Conservation (phyloP, 1,139 yeast genomes). For the Hyphopichia pseudoburtonii region DNA sequence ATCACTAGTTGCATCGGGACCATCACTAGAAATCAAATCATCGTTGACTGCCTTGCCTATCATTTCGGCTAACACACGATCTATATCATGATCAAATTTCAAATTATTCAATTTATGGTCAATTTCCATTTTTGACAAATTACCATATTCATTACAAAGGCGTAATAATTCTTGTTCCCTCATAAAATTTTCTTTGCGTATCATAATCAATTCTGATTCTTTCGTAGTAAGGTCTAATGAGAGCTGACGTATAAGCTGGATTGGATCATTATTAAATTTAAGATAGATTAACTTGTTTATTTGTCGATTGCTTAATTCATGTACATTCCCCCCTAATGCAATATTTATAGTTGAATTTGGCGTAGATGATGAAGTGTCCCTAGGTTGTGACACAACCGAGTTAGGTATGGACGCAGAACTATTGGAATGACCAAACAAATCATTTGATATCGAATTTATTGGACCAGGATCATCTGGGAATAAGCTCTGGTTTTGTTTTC, state of each 20-base stretch:
- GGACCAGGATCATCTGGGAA: conserved; percentile 8
- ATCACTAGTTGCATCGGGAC: no score
- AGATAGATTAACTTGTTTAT: conserved; percentile 29
- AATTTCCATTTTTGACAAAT: conserved; percentile 41
- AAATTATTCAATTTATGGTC: conserved; percentile 33
- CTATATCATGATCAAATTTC: conserved; percentile 14
- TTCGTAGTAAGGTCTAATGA: conserved; percentile 50
- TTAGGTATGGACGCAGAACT: no score
- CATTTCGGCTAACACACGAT: conserved; percentile 14
- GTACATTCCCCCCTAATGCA: conserved; percentile 17
- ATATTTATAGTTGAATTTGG: no score
- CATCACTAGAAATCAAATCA: no score
- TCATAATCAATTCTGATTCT: conserved; percentile 45
- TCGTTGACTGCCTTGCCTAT: conserved; percentile 14
- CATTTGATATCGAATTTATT: conserved; percentile 1
- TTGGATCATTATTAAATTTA: conserved; percentile 39
- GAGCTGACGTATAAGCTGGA: conserved; percentile 44
- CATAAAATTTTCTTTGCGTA: conserved; percentile 40
- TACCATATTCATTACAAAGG: conserved; percentile 45
- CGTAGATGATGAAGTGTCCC: no score
- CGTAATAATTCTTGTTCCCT: conserved; percentile 45
- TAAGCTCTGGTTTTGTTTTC: conserved; percentile 3
- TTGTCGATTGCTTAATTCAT: conserved; percentile 32
- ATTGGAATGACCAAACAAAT: conserved; percentile 7
- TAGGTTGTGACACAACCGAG: no score